These are phyloP conservation scores for Yamadazyma taylorii DNA, from an alignment of 1,139 yeast species.

Conservation along the genomic window DNA sequence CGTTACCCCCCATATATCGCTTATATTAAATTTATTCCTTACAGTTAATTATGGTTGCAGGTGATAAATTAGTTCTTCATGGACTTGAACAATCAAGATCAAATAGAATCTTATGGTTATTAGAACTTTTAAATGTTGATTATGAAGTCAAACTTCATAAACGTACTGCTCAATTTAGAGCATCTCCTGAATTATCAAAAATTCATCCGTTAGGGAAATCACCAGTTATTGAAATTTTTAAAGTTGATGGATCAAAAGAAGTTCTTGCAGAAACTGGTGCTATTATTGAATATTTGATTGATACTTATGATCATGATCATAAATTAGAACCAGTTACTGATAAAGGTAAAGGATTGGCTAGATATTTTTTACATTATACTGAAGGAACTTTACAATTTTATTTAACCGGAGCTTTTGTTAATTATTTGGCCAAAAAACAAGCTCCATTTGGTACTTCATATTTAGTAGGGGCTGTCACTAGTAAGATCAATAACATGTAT, in stretches of 20 bases:
- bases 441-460: conserved; percentile 32
- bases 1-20: no score
- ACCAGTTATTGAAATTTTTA: conserved; percentile 38
- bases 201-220: conserved; percentile 45
- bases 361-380: conserved; percentile 39
- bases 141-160: conserved; percentile 36
- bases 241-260: conserved; percentile 19
- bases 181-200: conserved; percentile 34
- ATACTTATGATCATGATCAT: conserved; percentile 28
- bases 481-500: conserved; percentile 27
- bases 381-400: conserved; percentile 41
- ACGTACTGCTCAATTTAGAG: conserved; percentile 30
- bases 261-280: conserved; percentile 42
- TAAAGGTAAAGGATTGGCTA: conserved; percentile 28
- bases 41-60: conserved; percentile 3
- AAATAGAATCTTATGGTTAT: conserved; percentile 41
- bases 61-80: conserved; percentile 15
- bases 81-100: conserved; percentile 41
- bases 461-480: conserved; percentile 25
- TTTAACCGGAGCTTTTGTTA: conserved; percentile 33
- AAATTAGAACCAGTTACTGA: conserved; percentile 26
- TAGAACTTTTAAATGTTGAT: conserved; percentile 35
- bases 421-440: conserved; percentile 22
- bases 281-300: conserved; percentile 32
- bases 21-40: neutral